Evolutionary conservation across 805 yeast genomes (phyloP), one percentile per base, ranked within the genome.

Genomic region (Tetrapisispora phaffii): DNA sequence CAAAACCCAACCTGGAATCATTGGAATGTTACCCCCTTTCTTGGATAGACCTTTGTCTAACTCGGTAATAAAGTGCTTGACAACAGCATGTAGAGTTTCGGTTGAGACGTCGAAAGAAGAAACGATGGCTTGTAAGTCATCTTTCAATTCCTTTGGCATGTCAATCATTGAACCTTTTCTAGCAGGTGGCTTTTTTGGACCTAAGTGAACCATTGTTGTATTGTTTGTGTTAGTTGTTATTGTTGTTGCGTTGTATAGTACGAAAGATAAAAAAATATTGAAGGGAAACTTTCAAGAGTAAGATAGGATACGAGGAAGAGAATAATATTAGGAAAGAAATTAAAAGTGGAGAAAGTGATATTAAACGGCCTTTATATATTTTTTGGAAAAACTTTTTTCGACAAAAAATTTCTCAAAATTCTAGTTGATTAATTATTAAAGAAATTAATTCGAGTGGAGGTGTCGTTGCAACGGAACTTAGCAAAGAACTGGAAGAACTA

Each of bases 1-100:
- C 74, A 88, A 72, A 45, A 90, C 97, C 97, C 97, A 90, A 50
- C 94, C 85, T 40, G 95, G 95, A 62, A 83, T 88, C 97, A 90
- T 90, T 50, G 98, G 97, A 59, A 87, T 86, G 65, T 82, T 82
- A 47, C 93, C 94, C 43, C 93, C 90, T 47, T 73, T 66, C 60
- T 75, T 73, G 48, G 81, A 73, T 54, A 84, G 74, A 49, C 97
- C 97, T 65, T 84, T 84, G 51, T 80, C 78, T 57, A 90, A 77
- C 68, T 90, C 97, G 22, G 63, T 47, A 44, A 82, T 75, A 66
- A 90, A 90, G 60, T 82, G 95, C 40, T 75, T 74, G 42, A 86
- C 79, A 66, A 90, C 79, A 47, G 71, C 66, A 54, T 73, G 72
- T 60, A 90, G 75, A 51, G 72, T 77, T 8, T 71, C 79, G 13